Evolutionary conservation across 306 rosid species (phyloP).

Genomic region (Inga laurina): DNA sequence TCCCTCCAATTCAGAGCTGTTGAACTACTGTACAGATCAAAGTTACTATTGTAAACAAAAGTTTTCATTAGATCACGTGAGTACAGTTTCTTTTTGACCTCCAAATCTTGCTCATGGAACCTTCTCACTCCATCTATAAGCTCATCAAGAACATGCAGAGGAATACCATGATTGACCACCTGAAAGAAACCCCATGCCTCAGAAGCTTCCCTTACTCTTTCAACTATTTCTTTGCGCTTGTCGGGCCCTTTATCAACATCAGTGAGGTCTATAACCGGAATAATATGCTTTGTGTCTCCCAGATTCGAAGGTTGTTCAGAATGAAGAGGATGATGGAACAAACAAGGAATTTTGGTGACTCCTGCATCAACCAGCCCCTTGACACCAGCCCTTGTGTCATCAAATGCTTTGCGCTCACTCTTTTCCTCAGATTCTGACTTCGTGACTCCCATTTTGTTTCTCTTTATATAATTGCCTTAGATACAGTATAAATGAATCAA

Average conservation of each 20-base stretch:
- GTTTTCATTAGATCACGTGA: constrained; percentile 18
- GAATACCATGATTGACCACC: constrained; percentile 39
- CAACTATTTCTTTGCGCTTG: constrained; percentile 24
- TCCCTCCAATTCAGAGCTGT: no score
- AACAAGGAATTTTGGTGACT: constrained; percentile 45
- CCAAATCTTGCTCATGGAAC: constrained; percentile 28
- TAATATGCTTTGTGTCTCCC: background rate
- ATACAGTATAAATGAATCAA: background rate
- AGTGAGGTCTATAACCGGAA: constrained; percentile 51
- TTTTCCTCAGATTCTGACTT: constrained; percentile 43
- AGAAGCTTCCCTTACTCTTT: constrained; percentile 25
- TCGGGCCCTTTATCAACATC: background rate
- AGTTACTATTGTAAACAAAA: background rate
- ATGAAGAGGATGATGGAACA: constrained; percentile 43
- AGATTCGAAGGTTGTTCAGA: constrained; percentile 7
- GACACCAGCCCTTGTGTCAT: constrained; percentile 49
- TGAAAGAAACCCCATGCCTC: constrained; percentile 49
- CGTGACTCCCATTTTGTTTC: background rate
- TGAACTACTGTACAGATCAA: no score
- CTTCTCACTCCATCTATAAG: constrained; percentile 36
- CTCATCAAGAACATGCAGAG: constrained; percentile 43
- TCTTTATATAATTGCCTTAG: background rate
- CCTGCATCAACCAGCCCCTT: constrained; percentile 73
- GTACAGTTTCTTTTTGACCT: constrained; percentile 12
- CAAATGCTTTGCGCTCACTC: background rate